Conservation (phyloP, 192 early-diverging fungal genomes). For the Chytriomyces hyalinus region DNA sequence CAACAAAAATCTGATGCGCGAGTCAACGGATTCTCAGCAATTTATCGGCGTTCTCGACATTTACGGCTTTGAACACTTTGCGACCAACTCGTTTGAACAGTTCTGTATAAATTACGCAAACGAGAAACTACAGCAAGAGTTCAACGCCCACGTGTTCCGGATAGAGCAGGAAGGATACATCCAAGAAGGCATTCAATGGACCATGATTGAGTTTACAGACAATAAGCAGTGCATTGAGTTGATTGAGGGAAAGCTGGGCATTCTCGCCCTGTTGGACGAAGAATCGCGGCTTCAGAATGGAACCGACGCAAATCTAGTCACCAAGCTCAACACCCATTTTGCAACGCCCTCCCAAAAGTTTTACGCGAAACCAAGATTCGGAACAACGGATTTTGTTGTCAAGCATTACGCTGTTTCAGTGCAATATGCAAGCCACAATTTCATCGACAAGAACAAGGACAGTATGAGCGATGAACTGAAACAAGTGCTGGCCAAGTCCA, state of each 20-base stretch:
- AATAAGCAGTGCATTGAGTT: slow-evolving; percentile 94
- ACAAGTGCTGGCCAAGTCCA: slow-evolving; percentile 68
- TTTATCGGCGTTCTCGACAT: slow-evolving; percentile 96
- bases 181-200: slow-evolving; percentile 52
- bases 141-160: slow-evolving; percentile 94
- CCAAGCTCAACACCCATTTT: slow-evolving; percentile 78
- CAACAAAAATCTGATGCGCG: slow-evolving; percentile 69
- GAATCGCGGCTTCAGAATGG: slow-evolving; percentile 85
- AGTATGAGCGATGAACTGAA: slow-evolving; percentile 85
- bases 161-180: slow-evolving; percentile 95
- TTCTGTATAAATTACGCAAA: slow-evolving; percentile 89
- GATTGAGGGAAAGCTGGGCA: slow-evolving; percentile 83
- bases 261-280: slow-evolving; percentile 93
- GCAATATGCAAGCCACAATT: slow-evolving; percentile 79
- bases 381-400: slow-evolving; percentile 77
- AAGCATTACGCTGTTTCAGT: slow-evolving; percentile 90
- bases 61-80: slow-evolving; percentile 76
- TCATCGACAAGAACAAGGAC: slow-evolving; percentile 94
- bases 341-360: slow-evolving; percentile 42
- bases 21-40: slow-evolving; percentile 42
- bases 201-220: slow-evolving; percentile 89
- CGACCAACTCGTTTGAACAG: slow-evolving; percentile 93
- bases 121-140: slow-evolving; percentile 94
- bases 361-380: slow-evolving; percentile 84
- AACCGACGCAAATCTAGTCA: slow-evolving; percentile 79